Base-by-base conservation (phyloP, 495 filamentous ascomycete species). In the Aspergillus incahuasiensis region DNA sequence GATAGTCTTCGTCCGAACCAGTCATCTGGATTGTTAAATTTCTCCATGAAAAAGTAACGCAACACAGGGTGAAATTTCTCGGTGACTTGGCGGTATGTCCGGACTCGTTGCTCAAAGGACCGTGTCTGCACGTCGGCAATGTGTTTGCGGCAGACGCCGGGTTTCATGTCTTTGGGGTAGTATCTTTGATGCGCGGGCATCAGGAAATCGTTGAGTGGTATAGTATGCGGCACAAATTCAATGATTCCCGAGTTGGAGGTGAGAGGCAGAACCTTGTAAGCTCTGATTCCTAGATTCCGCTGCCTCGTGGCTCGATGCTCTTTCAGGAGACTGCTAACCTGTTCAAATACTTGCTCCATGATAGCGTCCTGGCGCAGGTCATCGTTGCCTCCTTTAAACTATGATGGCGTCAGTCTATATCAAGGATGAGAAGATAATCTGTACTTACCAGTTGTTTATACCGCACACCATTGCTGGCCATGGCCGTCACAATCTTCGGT, bases 311-410 rank as follows among this genome's bases (percentile, higher is more conserved):
- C 83, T 46, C 87, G 83, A 61, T 96, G 88, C 21, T 87, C 86
- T 70, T 88, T 87, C 21, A 99, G 78, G 5, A 97, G 84, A 52
- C 87, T 86, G 63, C 88, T 95, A 25, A 97, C 94, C 79, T 96
- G 89, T 46, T 89, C 90, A 71, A 97, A 99, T 28, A 99, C 94
- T 72, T 99, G 94, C 68, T 97, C 95, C 95, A 99, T 99, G 73
- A 99, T 99, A 16, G 94, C 90, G 64, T 99, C 94, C 73, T 99
- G 94, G n/a, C 94, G 87, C 12, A 99, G 80, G 63, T 98, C 94
- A 68, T 97, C 92, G 58, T 89, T 91, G 24, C 92, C 90, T 62
- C 89, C 88, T 74, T 99, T 99, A 65, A 94, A 86, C 85, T 87
- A 63, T 54, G 38, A 8, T 18, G 40, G 21, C 6, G 47, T 68